These are phyloP conservation scores for Magnusiomyces magnusii DNA, from an alignment of 1,139 yeast genomes.

Conservation along the genomic window DNA sequence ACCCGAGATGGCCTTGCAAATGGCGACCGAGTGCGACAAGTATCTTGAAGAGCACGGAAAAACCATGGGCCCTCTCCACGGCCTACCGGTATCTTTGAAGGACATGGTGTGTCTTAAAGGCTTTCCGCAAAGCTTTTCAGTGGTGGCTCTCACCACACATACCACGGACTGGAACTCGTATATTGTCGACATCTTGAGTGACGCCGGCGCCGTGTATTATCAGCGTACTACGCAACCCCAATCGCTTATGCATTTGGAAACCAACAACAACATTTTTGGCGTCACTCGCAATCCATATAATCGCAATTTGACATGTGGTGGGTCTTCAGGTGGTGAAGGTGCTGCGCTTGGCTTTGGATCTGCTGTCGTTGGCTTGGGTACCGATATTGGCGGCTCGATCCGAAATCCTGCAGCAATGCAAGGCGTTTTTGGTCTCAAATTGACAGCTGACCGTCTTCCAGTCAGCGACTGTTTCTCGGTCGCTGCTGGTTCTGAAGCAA, in stretches of 20 bases:
- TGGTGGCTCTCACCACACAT: conserved; percentile 30
- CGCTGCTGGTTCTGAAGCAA: too few species aligned
- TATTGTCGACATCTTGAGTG: conserved; percentile 45
- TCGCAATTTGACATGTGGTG: conserved; percentile 50
- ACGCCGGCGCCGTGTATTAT: conserved; percentile 59
- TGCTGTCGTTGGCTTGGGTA: conserved; percentile 60
- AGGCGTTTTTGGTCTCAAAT: conserved; percentile 58
- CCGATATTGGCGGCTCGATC: conserved; percentile 71
- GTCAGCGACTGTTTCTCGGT: conserved; percentile 38
- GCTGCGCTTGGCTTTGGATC: conserved; percentile 49
- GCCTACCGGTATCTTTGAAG: conserved; percentile 45
- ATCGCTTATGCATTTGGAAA: conserved; percentile 49
- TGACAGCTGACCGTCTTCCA: conserved; percentile 48
- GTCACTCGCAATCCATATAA: conserved; percentile 46
- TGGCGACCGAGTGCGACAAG: too few species aligned
- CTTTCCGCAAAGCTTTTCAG: conserved; percentile 40
- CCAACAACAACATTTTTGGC: conserved; percentile 25
- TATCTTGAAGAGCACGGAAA: conserved; percentile 34
- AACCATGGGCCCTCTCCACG: conserved; percentile 46
- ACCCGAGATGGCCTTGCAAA: too few species aligned
- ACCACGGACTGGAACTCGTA: conserved; percentile 42
- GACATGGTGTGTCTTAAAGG: conserved; percentile 36
- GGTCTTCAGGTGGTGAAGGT: conserved; percentile 72
- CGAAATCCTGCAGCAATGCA: conserved; percentile 70
- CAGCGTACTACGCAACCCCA: conserved; percentile 52